phyloP scores from a whole-genome alignment of 352 stramenopile genomes.

The Sclerospora graminicola region DNA sequence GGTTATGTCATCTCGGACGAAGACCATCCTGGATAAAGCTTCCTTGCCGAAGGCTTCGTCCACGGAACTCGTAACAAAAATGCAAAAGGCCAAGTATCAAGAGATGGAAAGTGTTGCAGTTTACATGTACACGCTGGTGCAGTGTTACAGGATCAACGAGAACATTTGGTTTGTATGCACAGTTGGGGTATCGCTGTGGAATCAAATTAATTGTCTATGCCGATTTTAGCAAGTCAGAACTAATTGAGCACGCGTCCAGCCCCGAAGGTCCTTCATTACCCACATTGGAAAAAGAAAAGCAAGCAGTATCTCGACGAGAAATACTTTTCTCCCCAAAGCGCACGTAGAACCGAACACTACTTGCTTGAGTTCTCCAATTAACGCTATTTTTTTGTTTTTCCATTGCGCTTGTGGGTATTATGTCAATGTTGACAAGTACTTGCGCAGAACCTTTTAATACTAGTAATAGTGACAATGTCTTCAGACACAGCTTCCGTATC shows the following conservation, averaged over 20 bases:
- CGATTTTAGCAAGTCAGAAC: slow-evolving; percentile 1
- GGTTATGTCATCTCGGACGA: slow-evolving; percentile 28
- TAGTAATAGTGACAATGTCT: too few species aligned
- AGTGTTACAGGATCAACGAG: slow-evolving; percentile 44
- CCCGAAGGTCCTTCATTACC: slow-evolving; percentile 3
- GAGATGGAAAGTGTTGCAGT: slow-evolving; percentile 30
- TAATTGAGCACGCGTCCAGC: background rate
- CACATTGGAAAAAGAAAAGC: background rate
- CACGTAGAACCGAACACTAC: background rate
- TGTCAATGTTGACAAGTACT: background rate
- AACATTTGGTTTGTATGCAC: slow-evolving; percentile 15
- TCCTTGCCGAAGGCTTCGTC: slow-evolving; percentile 6
- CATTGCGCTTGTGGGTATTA: too few species aligned
- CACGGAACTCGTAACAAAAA: slow-evolving; percentile 1
- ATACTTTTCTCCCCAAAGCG: slow-evolving; percentile 20
- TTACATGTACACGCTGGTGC: slow-evolving; percentile 35
- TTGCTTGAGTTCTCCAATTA: too few species aligned
- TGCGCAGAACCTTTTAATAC: too few species aligned
- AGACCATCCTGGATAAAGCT: slow-evolving; percentile 18
- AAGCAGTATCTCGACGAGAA: slow-evolving; percentile 10
- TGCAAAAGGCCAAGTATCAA: slow-evolving; percentile 10
- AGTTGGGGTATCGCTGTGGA: background rate
- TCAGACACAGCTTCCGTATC: too few species aligned
- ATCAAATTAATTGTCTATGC: background rate
- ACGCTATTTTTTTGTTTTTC: background rate